A percentile compares a stretch with the other conserved stretches of the same genome.
phyloP scores from a whole-genome alignment of 495 filamentous ascomycete species.

The Clohesyomyces aquaticus region DNA sequence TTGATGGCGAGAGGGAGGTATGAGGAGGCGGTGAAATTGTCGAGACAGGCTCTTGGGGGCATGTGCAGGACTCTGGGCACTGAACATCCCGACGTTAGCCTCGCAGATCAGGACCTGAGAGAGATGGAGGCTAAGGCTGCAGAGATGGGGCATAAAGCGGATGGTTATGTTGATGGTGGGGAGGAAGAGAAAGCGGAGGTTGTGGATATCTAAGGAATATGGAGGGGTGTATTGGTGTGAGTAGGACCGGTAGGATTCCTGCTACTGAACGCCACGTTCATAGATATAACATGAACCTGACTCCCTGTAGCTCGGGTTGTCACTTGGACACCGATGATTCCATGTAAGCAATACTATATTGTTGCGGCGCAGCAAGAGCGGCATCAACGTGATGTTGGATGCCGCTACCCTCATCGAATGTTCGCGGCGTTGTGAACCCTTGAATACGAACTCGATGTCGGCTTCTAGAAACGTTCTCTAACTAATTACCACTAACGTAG shows the following conservation, averaged over 20 bases:
- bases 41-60: neutral
- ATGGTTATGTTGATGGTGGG: neutral
- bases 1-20: constrained; percentile 13
- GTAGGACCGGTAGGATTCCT: too few species aligned
- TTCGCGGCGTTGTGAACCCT: too few species aligned
- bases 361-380: too few species aligned
- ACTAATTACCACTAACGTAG: too few species aligned
- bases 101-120: constrained; percentile 6
- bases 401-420: too few species aligned
- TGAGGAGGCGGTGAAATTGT: constrained; percentile 10
- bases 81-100: constrained; percentile 13
- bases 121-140: constrained; percentile 1
- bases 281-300: neutral
- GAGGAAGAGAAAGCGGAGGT: constrained; percentile 6
- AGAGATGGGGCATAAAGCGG: neutral
- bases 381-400: too few species aligned
- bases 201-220: neutral
- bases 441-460: too few species aligned
- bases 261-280: neutral
- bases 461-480: too few species aligned
- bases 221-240: too few species aligned
- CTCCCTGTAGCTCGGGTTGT: too few species aligned
- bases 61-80: constrained; percentile 7
- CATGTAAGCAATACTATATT: too few species aligned
- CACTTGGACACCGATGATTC: too few species aligned